Evolutionary conservation across 1,284 basidiomycete species (phyloP).

Genomic region (Kalmanozyma brasiliensis): DNA sequence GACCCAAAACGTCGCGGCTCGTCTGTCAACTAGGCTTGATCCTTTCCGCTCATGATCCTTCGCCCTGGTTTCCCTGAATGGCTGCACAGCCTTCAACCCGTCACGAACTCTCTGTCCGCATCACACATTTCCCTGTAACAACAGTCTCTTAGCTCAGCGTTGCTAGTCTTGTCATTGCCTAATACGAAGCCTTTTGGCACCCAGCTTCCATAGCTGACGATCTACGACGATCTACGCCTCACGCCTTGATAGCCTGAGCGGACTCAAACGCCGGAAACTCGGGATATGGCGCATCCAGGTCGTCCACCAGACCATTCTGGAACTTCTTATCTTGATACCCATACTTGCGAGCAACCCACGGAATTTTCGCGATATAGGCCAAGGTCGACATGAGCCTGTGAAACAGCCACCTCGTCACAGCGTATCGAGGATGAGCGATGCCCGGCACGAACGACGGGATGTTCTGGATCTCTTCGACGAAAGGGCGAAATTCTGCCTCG

Average conservation of each 20-base stretch:
- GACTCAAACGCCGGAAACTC: slow-evolving; percentile 15
- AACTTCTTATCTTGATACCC: slow-evolving; percentile 2
- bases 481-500: slow-evolving; percentile 34
- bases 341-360: slow-evolving; percentile 9
- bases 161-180: slow-evolving; percentile 2
- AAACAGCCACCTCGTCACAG: slow-evolving; percentile 9
- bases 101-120: neutral
- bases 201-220: no score
- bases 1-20: slow-evolving; percentile 43
- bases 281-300: slow-evolving; percentile 17
- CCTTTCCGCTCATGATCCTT: neutral
- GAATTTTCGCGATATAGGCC: slow-evolving; percentile 5
- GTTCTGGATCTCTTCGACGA: slow-evolving; percentile 40
- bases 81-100: neutral
- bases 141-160: neutral
- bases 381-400: slow-evolving; percentile 7
- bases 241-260: neutral
- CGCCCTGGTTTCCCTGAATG: neutral
- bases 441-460: slow-evolving; percentile 35
- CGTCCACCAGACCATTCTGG: slow-evolving; percentile 11
- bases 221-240: neutral
- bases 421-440: slow-evolving; percentile 21
- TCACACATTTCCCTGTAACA: slow-evolving; percentile 12
- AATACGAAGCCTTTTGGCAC: neutral
- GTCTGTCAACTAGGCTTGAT: slow-evolving; percentile 17